Conservation (phyloP, 345 rosid species). For the Cardiospermum halicacabum region DNA sequence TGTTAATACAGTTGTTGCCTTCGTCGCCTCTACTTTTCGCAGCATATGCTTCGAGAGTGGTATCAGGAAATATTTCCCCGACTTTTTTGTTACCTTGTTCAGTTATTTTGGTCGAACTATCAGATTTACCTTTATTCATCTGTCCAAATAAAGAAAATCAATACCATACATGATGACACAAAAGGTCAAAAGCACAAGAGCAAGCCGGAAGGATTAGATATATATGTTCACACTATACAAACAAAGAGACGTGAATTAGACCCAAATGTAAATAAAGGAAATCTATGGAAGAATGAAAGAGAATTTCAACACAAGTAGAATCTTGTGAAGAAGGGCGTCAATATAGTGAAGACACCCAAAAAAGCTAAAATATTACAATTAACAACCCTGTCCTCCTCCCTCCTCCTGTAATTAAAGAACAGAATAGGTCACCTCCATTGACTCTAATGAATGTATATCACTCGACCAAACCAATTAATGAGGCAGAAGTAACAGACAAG, state of each 20-base stretch:
- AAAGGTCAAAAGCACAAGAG: background rate
- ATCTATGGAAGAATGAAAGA: background rate
- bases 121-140: slow-evolving; percentile 61
- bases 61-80: slow-evolving; percentile 66
- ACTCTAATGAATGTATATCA: background rate
- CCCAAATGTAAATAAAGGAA: background rate
- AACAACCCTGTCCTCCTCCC: background rate
- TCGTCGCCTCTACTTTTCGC: slow-evolving; percentile 20
- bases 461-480: background rate
- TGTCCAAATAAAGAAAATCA: slow-evolving; percentile 26
- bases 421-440: background rate
- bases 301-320: background rate
- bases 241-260: background rate
- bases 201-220: background rate
- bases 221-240: background rate
- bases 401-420: background rate
- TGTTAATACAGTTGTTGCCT: background rate
- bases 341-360: no score
- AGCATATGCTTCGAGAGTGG: slow-evolving; percentile 73
- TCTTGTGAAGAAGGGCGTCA: background rate
- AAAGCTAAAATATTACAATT: no score
- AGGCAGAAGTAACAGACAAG: no score
- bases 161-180: background rate
- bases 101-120: slow-evolving; percentile 31
- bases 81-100: slow-evolving; percentile 54